These are phyloP conservation scores for Mycena venus DNA, from an alignment of 768 basidiomycete genomes.

Conservation along the genomic window DNA sequence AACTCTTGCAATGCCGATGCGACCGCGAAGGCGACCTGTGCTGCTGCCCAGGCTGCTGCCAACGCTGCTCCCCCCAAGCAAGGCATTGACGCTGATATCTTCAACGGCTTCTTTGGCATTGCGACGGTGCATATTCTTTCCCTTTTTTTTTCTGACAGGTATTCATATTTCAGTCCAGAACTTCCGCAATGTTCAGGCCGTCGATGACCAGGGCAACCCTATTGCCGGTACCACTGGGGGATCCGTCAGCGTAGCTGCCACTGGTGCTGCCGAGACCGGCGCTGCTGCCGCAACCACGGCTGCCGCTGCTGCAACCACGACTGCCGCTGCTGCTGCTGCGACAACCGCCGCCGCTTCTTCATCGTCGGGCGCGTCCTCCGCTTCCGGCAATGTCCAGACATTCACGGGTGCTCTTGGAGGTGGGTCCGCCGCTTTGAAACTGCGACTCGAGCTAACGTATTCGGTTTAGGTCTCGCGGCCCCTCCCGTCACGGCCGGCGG, in stretches of 20 bases:
- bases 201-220: slow-evolving; percentile 43
- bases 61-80: slow-evolving; percentile 53
- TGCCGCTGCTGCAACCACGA: neutral
- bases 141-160: slow-evolving; percentile 9
- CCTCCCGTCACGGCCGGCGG: slow-evolving; percentile 61
- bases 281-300: slow-evolving; percentile 26
- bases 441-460: neutral
- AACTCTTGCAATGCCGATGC: slow-evolving; percentile 69
- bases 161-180: slow-evolving; percentile 41
- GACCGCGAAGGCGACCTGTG: slow-evolving; percentile 65
- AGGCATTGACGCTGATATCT: slow-evolving; percentile 72
- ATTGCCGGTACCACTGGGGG: slow-evolving; percentile 34
- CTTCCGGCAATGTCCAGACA: slow-evolving; percentile 53
- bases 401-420: slow-evolving; percentile 67
- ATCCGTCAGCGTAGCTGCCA: slow-evolving; percentile 27
- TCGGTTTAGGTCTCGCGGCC: slow-evolving; percentile 37
- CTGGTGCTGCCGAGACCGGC: slow-evolving; percentile 16
- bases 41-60: slow-evolving; percentile 56
- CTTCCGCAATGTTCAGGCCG: slow-evolving; percentile 50
- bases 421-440: neutral
- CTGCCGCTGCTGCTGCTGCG: slow-evolving; percentile 22
- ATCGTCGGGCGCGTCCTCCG: slow-evolving; percentile 33
- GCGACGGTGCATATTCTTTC: slow-evolving; percentile 52
- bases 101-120: slow-evolving; percentile 71
- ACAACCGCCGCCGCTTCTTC: slow-evolving; percentile 31